Evolutionary conservation across 2,329 filamentous ascomycete species (phyloP).

Genomic region (Knufia fluminis): DNA sequence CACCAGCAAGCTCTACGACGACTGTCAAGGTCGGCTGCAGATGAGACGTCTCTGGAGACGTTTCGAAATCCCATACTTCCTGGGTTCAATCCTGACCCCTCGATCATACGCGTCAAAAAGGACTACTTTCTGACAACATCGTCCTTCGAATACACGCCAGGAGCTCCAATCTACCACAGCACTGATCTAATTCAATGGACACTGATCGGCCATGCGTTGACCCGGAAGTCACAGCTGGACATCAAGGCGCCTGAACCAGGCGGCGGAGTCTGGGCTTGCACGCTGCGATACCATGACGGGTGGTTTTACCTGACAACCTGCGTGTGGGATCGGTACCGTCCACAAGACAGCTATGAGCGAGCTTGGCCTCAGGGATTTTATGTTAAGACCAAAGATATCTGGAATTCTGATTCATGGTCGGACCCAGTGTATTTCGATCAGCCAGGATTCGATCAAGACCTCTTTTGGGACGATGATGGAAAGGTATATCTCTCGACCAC

Average conservation of each 20-base stretch:
- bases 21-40: constrained; percentile 3
- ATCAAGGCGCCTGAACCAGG: constrained; percentile 28
- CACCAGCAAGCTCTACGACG: constrained; percentile 6
- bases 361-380: constrained; percentile 23
- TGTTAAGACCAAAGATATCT: constrained; percentile 35
- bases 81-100: constrained; percentile 56
- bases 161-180: constrained; percentile 52
- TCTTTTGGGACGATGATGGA: constrained; percentile 39
- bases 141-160: constrained; percentile 54
- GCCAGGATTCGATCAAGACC: constrained; percentile 37
- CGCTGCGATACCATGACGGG: constrained; percentile 35
- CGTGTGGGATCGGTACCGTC: constrained; percentile 19
- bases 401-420: constrained; percentile 34
- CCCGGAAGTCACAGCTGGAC: constrained; percentile 28
- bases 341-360: constrained; percentile 24
- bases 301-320: constrained; percentile 40
- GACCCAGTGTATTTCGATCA: constrained; percentile 33
- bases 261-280: constrained; percentile 40
- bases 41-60: constrained; percentile 11
- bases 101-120: constrained; percentile 40
- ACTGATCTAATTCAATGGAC: constrained; percentile 36
- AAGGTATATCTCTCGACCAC: constrained; percentile 31
- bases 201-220: constrained; percentile 30
- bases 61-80: constrained; percentile 43
- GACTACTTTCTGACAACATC: constrained; percentile 54